These are phyloP conservation scores for Edaphochlamys debaryana DNA, from an alignment of 139 green algal genomes.

Conservation along the genomic window DNA sequence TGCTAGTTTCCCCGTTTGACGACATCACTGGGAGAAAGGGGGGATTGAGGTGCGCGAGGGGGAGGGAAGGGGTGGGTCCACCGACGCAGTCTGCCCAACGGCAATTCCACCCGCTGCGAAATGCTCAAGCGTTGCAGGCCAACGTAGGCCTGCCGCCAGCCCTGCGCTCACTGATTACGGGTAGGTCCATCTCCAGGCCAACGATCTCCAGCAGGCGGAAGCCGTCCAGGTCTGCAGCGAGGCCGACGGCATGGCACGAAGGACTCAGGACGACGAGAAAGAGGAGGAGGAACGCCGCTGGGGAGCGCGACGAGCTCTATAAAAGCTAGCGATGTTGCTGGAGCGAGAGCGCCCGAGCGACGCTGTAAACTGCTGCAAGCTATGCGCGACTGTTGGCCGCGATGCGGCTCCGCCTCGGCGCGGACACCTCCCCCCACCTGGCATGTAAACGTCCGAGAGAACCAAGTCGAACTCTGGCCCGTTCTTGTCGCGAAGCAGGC, in stretches of 20 bases:
- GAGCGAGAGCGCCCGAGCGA: neutral
- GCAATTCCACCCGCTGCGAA: no score
- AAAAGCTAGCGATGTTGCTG: no score
- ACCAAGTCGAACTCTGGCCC: conserved; percentile 91
- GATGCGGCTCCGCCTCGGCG: no score
- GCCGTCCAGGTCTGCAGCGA: conserved; percentile 93
- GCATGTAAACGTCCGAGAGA: conserved; percentile 98
- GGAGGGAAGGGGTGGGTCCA: no score
- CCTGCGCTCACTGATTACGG: conserved; percentile 96
- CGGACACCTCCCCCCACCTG: conserved; percentile 73
- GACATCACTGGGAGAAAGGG: conserved; percentile 91
- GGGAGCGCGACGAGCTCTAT: no score
- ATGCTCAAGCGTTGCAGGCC: no score
- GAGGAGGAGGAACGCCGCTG: no score
- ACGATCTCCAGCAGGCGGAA: conserved; percentile 95
- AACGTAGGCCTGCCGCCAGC: no score
- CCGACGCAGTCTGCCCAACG: no score
- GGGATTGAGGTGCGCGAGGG: no score
- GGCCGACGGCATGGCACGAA: neutral
- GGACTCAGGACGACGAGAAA: neutral
- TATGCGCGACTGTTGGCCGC: no score
- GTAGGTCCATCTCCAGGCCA: conserved; percentile 92
- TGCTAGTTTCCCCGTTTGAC: conserved; percentile 88
- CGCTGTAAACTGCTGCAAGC: neutral
- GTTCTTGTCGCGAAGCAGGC: conserved; percentile 65